Percentiles rank a stretch among this genome's conserved stretches.
phyloP scores from a whole-genome alignment of 106 monocot species.

The Triglochin maritima region DNA sequence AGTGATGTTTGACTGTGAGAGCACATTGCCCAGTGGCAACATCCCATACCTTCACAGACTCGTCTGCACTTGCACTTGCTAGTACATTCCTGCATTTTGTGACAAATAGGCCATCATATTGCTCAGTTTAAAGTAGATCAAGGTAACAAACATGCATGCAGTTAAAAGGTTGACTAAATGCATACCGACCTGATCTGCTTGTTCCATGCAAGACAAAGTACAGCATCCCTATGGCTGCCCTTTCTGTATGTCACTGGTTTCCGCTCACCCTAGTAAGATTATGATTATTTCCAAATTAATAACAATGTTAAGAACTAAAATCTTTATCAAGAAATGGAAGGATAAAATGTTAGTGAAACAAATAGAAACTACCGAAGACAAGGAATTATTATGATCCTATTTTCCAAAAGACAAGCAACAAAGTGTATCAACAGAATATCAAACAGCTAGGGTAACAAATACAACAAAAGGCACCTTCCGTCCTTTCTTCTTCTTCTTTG shows the following conservation, averaged over 20 bases:
- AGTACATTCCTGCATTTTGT: slow-evolving; percentile 63
- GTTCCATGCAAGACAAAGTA: slow-evolving; percentile 95
- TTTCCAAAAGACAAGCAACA: not conserved
- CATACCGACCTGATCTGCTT: slow-evolving; percentile 68
- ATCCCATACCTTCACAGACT: slow-evolving; percentile 82
- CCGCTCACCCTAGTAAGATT: slow-evolving; percentile 6
- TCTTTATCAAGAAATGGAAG: too few relatives aligned
- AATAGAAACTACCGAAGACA: not conserved
- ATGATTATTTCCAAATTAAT: not conserved
- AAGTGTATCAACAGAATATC: not conserved
- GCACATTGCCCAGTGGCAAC: slow-evolving; percentile 53
- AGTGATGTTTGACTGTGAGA: slow-evolving; percentile 65
- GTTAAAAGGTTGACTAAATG: not conserved
- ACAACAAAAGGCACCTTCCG: slow-evolving; percentile 23
- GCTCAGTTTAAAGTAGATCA: not conserved
- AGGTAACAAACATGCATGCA: too few relatives aligned
- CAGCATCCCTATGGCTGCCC: slow-evolving; percentile 70
- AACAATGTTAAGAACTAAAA: too few relatives aligned
- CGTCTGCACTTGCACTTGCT: slow-evolving; percentile 97
- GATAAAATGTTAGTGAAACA: not conserved
- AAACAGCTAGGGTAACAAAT: not conserved
- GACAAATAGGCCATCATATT: not conserved
- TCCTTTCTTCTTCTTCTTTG: slow-evolving; percentile 42
- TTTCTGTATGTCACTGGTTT: slow-evolving; percentile 58
- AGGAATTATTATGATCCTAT: not conserved